Evolutionary conservation across 768 basidiomycete species (phyloP), one percentile per base, ranked within the genome.

Genomic region (Termitomyces eurrhizus): DNA sequence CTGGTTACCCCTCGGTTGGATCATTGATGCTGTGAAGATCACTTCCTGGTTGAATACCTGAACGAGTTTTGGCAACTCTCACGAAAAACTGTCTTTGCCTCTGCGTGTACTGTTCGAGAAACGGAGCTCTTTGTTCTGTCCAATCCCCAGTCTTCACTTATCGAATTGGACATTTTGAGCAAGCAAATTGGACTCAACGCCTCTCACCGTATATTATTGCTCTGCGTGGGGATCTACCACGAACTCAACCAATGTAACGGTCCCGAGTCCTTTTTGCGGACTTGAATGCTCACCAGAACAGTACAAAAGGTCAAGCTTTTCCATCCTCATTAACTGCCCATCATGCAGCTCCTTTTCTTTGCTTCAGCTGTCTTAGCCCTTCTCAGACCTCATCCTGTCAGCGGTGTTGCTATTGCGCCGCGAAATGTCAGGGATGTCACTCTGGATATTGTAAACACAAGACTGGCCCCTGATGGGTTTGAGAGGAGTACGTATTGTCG

Each of bases 391-490:
- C 60, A 56, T 55, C 63, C 54, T 36, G 57, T 32, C 16, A 35
- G 9, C 37, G 57, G 58, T 4, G 56, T 13, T 56, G 58, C 62
- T 2, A 14, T 63, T 18, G 52, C n/a, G 16, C 51, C 59, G 8
- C 36, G 56, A 7, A 21, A 9, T 3, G 29, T 56, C 39, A 66
- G 54, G 37, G 53, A 42, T 16, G 60, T 64, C 21, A 68, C 63
- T 41, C 55, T 70, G 4, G 57, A 69, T 50, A 65, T 70, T 8
- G 62, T 57, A n/a, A 70, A 70, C 50, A 46, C 51, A 4, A 16
- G 44, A 1, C 49, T 68, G 14, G 64, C 67, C 14, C 69, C 69
- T 14, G 69, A 70, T 53, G 69, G 69, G 11, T 70, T 68, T 53
- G 45, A 56, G 13, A 58, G 66, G 45, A 66, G 69, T 67, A 36